Percentiles rank a stretch among this genome's conserved stretches.
These are phyloP conservation scores for Heliamphora exappendiculata DNA, from an alignment of 148 eudicot species.

Conservation along the genomic window DNA sequence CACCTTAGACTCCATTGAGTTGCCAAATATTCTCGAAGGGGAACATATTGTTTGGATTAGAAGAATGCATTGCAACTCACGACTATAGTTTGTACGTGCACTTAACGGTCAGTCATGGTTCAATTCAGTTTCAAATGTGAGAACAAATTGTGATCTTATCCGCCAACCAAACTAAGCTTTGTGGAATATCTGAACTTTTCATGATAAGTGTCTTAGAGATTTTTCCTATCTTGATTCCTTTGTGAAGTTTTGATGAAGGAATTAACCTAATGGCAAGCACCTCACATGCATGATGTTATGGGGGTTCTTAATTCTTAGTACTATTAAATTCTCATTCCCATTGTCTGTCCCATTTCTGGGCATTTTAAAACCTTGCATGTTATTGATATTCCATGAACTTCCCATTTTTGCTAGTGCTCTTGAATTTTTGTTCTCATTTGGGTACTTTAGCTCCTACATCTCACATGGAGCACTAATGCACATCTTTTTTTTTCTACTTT, in stretches of 20 bases:
- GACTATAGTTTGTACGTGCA: too few species aligned
- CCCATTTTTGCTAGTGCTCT: not conserved
- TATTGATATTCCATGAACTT: constrained; percentile 14
- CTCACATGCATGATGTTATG: constrained; percentile 10
- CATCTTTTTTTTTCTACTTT: constrained; percentile 1
- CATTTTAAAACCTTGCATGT: not conserved
- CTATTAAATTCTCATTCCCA: constrained; percentile 7
- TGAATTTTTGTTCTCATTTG: not conserved
- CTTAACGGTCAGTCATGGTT: too few species aligned
- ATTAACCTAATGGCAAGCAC: constrained; percentile 7
- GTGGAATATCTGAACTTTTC: too few species aligned
- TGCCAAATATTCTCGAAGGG: too few species aligned
- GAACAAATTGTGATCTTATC: too few species aligned
- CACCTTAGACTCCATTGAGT: too few species aligned
- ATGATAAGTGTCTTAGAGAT: too few species aligned
- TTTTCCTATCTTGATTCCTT: constrained; percentile 4
- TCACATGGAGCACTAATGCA: constrained; percentile 17
- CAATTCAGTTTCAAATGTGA: too few species aligned
- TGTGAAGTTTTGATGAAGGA: not conserved
- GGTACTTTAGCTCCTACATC: not conserved
- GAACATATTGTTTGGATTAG: too few species aligned
- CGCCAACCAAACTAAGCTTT: too few species aligned
- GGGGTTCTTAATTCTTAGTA: not conserved
- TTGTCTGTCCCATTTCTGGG: constrained; percentile 7
- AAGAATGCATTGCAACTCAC: too few species aligned